phyloP scores from a whole-genome alignment of 192 early-diverging fungal genomes.

The Podila verticillata region DNA sequence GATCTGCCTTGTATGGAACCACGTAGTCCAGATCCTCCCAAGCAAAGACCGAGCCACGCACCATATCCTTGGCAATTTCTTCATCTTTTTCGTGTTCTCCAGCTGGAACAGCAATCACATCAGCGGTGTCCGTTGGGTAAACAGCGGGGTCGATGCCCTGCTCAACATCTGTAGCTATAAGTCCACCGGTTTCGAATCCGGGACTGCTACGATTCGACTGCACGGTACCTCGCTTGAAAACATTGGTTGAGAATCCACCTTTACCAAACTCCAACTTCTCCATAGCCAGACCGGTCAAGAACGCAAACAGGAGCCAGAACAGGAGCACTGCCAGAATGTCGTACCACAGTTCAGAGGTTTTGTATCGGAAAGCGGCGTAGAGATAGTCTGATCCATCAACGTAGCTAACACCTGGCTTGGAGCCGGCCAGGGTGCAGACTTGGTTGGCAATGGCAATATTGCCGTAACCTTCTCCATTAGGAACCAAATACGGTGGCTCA shows the following conservation, averaged over 20 bases:
- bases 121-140: slow-evolving; percentile 43
- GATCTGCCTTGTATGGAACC: slow-evolving; percentile 64
- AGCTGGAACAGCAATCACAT: slow-evolving; percentile 6
- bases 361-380: slow-evolving; percentile 58
- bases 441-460: slow-evolving; percentile 46
- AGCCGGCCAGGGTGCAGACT: slow-evolving; percentile 71
- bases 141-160: slow-evolving; percentile 13
- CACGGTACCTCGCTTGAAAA: slow-evolving; percentile 46
- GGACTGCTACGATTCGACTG: slow-evolving; percentile 19
- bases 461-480: slow-evolving; percentile 23
- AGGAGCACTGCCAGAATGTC: slow-evolving; percentile 63
- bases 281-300: slow-evolving; percentile 53
- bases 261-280: slow-evolving; percentile 68
- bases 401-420: slow-evolving; percentile 56
- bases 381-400: slow-evolving; percentile 69
- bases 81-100: not conserved
- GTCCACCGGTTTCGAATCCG: not conserved
- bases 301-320: slow-evolving; percentile 49
- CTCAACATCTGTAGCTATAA: slow-evolving; percentile 39
- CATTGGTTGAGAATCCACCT: slow-evolving; percentile 56
- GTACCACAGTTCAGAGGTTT: slow-evolving; percentile 62
- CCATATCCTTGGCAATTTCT: slow-evolving; percentile 18
- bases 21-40: slow-evolving; percentile 75
- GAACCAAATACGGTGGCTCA: slow-evolving; percentile 19
- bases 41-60: slow-evolving; percentile 54